phyloP scores from a whole-genome alignment of 2,329 filamentous ascomycete species.

The Thermothelomyces thermophilus region DNA sequence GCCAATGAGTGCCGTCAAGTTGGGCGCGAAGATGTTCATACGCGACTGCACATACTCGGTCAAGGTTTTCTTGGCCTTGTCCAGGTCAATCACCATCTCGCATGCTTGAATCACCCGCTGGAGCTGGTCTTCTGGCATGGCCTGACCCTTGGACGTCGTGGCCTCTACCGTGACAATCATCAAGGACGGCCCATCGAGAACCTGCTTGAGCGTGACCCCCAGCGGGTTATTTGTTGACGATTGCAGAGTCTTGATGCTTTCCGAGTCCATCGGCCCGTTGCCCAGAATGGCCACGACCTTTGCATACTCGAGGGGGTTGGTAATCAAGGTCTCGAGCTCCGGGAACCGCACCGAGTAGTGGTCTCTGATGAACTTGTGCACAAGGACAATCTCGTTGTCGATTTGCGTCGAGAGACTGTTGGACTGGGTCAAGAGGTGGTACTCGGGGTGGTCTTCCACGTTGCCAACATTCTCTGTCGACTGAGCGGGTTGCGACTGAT shows the following conservation, averaged over 20 bases:
- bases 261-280: slow-evolving; percentile 79
- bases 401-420: slow-evolving; percentile 89
- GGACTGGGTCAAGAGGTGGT: slow-evolving; percentile 78
- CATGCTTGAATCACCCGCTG: slow-evolving; percentile 69
- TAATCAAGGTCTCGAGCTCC: slow-evolving; percentile 82
- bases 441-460: slow-evolving; percentile 87
- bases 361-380: slow-evolving; percentile 95
- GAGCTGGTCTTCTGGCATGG: slow-evolving; percentile 70
- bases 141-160: slow-evolving; percentile 76
- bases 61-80: slow-evolving; percentile 77
- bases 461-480: slow-evolving; percentile 63
- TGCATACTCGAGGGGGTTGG: slow-evolving; percentile 88
- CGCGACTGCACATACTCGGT: slow-evolving; percentile 94
- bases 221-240: slow-evolving; percentile 72
- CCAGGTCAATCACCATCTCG: slow-evolving; percentile 80
- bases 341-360: slow-evolving; percentile 93
- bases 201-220: slow-evolving; percentile 65
- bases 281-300: slow-evolving; percentile 90
- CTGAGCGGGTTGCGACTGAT: slow-evolving; percentile 61
- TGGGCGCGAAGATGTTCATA: slow-evolving; percentile 94
- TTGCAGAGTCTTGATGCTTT: slow-evolving; percentile 73
- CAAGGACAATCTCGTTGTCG: slow-evolving; percentile 82
- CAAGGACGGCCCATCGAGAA: slow-evolving; percentile 80
- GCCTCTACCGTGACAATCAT: slow-evolving; percentile 97
- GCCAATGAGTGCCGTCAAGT: slow-evolving; percentile 83